Evolutionary conservation across 2,329 filamentous ascomycete species (phyloP), one percentile per base, ranked within the genome.

Genomic region (Diaporthe capsici): DNA sequence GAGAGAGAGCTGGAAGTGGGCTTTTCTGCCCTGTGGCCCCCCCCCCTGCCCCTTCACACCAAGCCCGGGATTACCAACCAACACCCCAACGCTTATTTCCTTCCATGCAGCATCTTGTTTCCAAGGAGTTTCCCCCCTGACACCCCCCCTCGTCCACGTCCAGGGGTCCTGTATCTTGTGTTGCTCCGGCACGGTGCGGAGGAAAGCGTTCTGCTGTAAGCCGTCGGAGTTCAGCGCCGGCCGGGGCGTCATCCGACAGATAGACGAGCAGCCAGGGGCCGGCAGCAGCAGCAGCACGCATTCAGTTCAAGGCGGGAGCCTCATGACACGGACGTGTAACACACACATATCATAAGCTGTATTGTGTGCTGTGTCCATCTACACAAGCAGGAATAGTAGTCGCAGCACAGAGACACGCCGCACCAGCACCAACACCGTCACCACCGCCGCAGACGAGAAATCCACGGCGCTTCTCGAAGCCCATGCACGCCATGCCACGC

Each of bases 51-150:
- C 28, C 28, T 22, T 22, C 61, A 55, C 42, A 67, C 44, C 61
- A 67, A 39, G 22, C 15, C 47, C 65, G 47, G 65, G 47, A 68
- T 68, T 68, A 68, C 65, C 65, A 68, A 68, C 65, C 31, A 68
- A 53, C 47, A 53, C n/a, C 31, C 63, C 31, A 39, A 68, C 65
- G 65, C 47, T 68, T 53, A 39, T 68, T 53, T 53, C 47, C 65
- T 53, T 68, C 47, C 31, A 20, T 68, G 65, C 65, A 68, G 31
- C 47, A 53, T 68, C 47, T 68, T 68, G 47, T 17, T 68, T 53
- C 63, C 47, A 53, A 6, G 22, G 61, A n/a, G 17, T 31, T 25
- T 12, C 57, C 53, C 25, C 25, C 15, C 9, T 34, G 17, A 22
- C 55, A 6, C 3, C 55, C 34, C 31, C 31, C 5, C 13, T 4